Evolutionary conservation across 2,329 filamentous ascomycete species (phyloP), one percentile per base, ranked within the genome.

Genomic region (Metarhizium humberi): DNA sequence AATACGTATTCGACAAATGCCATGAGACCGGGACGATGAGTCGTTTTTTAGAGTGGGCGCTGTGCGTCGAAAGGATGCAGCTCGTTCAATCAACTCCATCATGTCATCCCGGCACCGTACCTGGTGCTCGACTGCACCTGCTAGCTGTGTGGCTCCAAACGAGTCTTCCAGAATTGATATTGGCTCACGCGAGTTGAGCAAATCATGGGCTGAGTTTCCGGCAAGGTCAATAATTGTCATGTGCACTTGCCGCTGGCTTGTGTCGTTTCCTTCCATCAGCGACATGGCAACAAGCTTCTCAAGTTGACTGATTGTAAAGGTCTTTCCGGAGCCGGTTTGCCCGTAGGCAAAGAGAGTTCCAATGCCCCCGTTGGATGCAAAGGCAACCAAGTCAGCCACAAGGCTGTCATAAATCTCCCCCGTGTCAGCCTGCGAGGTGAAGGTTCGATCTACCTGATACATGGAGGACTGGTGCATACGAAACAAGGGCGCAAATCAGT

Each of bases 261-360:
- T 25, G 25, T 25, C 25, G 25, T 25, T 25, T 25, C 25, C 25
- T 25, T 25, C 25, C 25, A 25, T 25, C 25, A 25, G 4, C 3
- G 25, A 25, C 25, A 67, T 63, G 3, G 70, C 71, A 6, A 75
- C 71, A 2, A 75, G 66, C 11, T 69, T 57, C 60, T 77, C 71
- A 0, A 78, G 62, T 2, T 65, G 64, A 54, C 66, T 73, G 53
- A 78, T 67, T 1, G 74, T 77, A 56, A 66, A 71, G 1, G 75
- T 78, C 62, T 78, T 78, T 11, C 76, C 76, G 1, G 75, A 77
- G 8, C 75, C 74, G 0, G 76, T 78, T 58, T 78, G 75, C 8
- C 75, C 75, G 47, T 78, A 77, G 40, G 73, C 73, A 49, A 78
- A 76, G 36, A 79, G 62, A 16, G 76, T 78, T 16, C 71, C 71